Evolutionary conservation across 2,329 filamentous ascomycete genomes (phyloP), one percentile per base, ranked within the genome.

Genomic region (Colletotrichum scovillei): DNA sequence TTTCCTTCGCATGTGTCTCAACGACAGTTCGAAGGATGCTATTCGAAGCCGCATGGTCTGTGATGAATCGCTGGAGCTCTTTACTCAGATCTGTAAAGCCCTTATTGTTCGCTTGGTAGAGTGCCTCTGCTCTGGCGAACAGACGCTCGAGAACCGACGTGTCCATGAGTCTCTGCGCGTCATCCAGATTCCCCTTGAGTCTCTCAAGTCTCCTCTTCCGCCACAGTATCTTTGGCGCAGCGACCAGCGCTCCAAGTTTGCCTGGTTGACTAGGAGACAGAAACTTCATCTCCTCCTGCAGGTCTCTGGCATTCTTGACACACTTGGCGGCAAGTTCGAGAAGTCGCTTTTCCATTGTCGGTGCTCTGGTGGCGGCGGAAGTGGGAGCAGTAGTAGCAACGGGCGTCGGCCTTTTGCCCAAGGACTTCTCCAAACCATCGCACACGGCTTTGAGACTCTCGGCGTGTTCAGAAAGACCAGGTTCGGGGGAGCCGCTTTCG

Each of bases 401-500:
- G 3, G 65, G 1, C 5, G 42, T 8, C 11, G 28, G 8, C 0
- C 1, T 8, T 6, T 53, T 53, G 3, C 19, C 32, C 14, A 67
- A 28, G 0, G 26, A 26, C 1, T 16, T 5, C 0, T n/a, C 1
- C 24, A 67, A 24, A 0, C 26, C n/a, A 9, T 30, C 22, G 5
- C 35, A 67, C 22, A 42, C 28, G 9, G 26, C 9, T 38, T 38
- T 26, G 5, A 60, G 42, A 3, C 7, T 24, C n/a, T 26, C 32
- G 14, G 42, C 65, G 5, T 67, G 28, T 9, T 52, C 11, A 1
- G 14, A 3, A 0, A 67, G 56, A 4, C 3, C 42, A 16, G 65
- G 56, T 4, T 60, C 65, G 0, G 35, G 42, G 4, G 32, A n/a
- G 0, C 65, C 56, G 6, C 22, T 60, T 1, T 67, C 42, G 22